Evolutionary conservation across 2,329 filamentous ascomycete genomes (phyloP).

Genomic region (Aspergillus neotritici): DNA sequence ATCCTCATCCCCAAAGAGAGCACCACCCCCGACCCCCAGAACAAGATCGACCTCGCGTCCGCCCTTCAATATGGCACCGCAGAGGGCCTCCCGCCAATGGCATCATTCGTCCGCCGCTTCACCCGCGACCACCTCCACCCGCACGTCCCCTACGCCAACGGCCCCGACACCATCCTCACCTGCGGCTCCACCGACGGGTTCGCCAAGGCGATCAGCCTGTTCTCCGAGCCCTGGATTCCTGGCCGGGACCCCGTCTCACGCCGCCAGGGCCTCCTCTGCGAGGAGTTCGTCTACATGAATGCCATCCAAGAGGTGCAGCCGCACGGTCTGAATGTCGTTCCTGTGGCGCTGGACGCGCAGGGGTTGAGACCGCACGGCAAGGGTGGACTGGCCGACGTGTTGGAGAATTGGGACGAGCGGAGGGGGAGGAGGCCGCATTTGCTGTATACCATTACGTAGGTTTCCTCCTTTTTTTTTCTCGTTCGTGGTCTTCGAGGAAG

Average conservation of each 20-base stretch:
- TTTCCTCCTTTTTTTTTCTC: slow-evolving; percentile 18
- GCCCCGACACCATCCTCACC: slow-evolving; percentile 72
- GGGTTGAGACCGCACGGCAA: slow-evolving; percentile 72
- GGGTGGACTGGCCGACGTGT: slow-evolving; percentile 69
- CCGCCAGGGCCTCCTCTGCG: slow-evolving; percentile 70
- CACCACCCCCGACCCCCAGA: slow-evolving; percentile 51
- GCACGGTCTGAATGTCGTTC: slow-evolving; percentile 64
- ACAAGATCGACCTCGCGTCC: slow-evolving; percentile 72
- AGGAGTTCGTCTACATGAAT: slow-evolving; percentile 76
- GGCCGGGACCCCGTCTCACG: slow-evolving; percentile 61
- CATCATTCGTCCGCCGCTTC: slow-evolving; percentile 74
- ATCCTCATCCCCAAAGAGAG: slow-evolving; percentile 68
- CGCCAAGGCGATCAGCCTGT: slow-evolving; percentile 66
- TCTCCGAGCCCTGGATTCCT: slow-evolving; percentile 70
- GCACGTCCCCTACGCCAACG: slow-evolving; percentile 69
- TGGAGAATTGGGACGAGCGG: slow-evolving; percentile 73
- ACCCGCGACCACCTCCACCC: slow-evolving; percentile 71
- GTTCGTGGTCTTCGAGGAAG: not conserved
- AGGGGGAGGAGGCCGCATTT: slow-evolving; percentile 73
- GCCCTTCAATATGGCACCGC: slow-evolving; percentile 85
- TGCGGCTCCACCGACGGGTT: slow-evolving; percentile 84
- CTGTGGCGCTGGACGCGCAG: slow-evolving; percentile 69
- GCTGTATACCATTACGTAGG: slow-evolving; percentile 84
- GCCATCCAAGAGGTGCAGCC: slow-evolving; percentile 63
- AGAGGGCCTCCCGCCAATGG: slow-evolving; percentile 72